A percentile compares a stretch with the other conserved stretches of the same genome.
Evolutionary conservation across 768 basidiomycete species (phyloP).

Genomic region (Kwoniella newhampshirensis): DNA sequence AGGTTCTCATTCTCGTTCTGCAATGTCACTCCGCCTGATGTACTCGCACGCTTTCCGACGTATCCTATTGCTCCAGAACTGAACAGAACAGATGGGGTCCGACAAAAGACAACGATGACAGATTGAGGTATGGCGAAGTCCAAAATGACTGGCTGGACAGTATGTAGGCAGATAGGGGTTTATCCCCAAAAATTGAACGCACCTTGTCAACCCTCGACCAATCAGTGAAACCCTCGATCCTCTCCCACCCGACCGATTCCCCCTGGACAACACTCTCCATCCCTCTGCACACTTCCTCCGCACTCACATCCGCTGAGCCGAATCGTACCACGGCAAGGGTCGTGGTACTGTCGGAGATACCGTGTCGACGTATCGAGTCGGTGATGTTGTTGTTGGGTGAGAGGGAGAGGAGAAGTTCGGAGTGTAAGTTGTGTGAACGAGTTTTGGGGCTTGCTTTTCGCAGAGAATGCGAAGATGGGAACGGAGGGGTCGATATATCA

Average conservation of each 20-base stretch:
- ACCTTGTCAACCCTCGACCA: constrained; percentile 77
- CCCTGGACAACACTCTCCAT: constrained; percentile 67
- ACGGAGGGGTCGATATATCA: neutral
- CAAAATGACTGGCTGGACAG: no score
- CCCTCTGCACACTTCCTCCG: constrained; percentile 54
- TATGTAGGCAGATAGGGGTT: no score
- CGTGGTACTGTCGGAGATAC: constrained; percentile 67
- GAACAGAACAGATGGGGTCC: no score
- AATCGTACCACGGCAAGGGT: constrained; percentile 74
- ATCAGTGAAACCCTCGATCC: constrained; percentile 61
- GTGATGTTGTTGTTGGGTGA: constrained; percentile 89
- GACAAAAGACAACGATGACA: no score
- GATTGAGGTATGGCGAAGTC: no score
- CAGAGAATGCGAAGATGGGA: no score
- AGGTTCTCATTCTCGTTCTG: no score
- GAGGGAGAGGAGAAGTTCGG: constrained; percentile 82
- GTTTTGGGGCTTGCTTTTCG: constrained; percentile 57
- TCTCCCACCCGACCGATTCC: constrained; percentile 57
- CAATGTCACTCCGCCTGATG: no score
- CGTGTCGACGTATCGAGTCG: constrained; percentile 82
- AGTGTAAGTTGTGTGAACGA: constrained; percentile 83
- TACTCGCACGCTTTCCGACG: no score
- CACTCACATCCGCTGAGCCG: constrained; percentile 53
- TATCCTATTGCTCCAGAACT: no score
- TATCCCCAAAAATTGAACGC: constrained; percentile 26